Evolutionary conservation across 345 rosid species (phyloP).

Genomic region (Mallotus nudiflorus): DNA sequence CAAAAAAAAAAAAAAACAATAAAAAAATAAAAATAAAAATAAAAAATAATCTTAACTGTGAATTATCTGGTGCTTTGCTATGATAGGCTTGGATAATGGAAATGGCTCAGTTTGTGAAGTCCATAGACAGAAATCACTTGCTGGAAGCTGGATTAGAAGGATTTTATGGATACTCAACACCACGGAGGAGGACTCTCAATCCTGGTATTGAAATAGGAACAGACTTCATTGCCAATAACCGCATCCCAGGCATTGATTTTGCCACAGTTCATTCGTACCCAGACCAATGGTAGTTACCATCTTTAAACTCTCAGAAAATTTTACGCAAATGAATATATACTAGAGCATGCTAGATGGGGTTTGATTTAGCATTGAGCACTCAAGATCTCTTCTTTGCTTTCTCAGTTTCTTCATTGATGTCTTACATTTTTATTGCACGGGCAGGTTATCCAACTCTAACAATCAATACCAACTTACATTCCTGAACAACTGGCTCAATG

Average conservation of each 20-base stretch:
- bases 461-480: constrained; percentile 35
- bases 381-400: no score
- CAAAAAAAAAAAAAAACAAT: background rate
- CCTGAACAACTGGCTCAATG: constrained; percentile 32
- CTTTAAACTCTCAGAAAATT: background rate
- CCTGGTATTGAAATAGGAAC: constrained; percentile 29
- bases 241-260: constrained; percentile 26
- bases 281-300: constrained; percentile 40
- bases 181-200: constrained; percentile 24
- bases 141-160: constrained; percentile 40
- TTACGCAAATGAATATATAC: constrained; percentile 80
- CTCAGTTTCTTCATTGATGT: background rate
- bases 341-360: constrained; percentile 76
- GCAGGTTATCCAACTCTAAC: constrained; percentile 62
- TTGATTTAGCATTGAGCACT: no score
- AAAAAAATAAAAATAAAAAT: background rate
- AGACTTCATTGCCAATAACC: constrained; percentile 34
- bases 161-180: constrained; percentile 33
- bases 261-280: constrained; percentile 36
- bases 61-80: constrained; percentile 3
- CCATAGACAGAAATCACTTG: constrained; percentile 36
- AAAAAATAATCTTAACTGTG: background rate
- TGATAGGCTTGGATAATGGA: constrained; percentile 48
- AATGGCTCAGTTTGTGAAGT: constrained; percentile 33
- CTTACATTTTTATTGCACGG: constrained; percentile 5